These are phyloP conservation scores for Cercospora citrullina DNA, from an alignment of 2,329 filamentous ascomycete species.

Conservation along the genomic window DNA sequence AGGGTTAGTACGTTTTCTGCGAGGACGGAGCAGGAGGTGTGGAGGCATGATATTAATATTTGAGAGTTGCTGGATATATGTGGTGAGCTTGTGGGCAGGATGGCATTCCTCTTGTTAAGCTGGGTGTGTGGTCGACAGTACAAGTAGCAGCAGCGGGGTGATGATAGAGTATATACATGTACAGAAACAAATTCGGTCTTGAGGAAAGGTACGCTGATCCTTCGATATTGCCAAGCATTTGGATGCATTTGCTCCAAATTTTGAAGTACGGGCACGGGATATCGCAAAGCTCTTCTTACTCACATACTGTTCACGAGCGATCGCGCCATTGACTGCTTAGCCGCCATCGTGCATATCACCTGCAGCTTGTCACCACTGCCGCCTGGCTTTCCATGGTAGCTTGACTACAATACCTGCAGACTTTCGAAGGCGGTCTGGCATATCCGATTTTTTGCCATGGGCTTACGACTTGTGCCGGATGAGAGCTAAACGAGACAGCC, in stretches of 20 bases:
- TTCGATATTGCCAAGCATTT: too few relatives aligned
- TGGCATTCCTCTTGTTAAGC: too few relatives aligned
- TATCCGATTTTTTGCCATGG: slow-evolving; percentile 5
- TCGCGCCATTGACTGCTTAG: neutral
- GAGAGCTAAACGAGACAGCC: neutral
- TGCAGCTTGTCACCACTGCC: neutral
- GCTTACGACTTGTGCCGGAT: neutral
- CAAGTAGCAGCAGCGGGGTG: too few relatives aligned
- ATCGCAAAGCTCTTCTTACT: too few relatives aligned
- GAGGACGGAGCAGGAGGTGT: slow-evolving; percentile 49
- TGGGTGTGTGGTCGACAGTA: too few relatives aligned
- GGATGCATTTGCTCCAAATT: too few relatives aligned
- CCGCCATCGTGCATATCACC: neutral
- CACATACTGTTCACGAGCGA: neutral
- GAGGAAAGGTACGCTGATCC: too few relatives aligned
- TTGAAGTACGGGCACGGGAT: too few relatives aligned
- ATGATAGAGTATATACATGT: too few relatives aligned
- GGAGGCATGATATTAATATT: slow-evolving; percentile 50
- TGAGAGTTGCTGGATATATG: neutral
- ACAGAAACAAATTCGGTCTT: too few relatives aligned
- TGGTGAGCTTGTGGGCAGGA: too few relatives aligned
- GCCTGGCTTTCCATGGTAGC: neutral
- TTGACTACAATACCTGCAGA: neutral
- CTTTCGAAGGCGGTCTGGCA: neutral
- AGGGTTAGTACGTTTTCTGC: slow-evolving; percentile 49